Percentiles rank a stretch among this genome's conserved stretches.
These are phyloP conservation scores for Solanum ossicruentum DNA, from an alignment of 257 asterid species.

Conservation along the genomic window DNA sequence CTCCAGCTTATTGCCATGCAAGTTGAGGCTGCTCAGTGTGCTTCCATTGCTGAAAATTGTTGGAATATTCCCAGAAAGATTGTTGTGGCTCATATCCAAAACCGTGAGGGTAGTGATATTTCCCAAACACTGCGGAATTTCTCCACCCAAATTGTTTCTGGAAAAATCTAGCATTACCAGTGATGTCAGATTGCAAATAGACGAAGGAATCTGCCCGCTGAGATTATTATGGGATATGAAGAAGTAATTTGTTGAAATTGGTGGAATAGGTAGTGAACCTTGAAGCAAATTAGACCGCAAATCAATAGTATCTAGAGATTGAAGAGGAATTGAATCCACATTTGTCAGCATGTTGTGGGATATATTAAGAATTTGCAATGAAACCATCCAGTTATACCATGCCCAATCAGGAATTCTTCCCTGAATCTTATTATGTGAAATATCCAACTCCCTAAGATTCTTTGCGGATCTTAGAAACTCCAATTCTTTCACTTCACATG, in stretches of 20 bases:
- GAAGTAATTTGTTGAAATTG: background rate
- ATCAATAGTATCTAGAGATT: background rate
- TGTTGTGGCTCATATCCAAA: background rate
- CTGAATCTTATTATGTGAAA: background rate
- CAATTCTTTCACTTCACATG: background rate
- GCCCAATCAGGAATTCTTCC: background rate
- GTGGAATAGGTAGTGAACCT: background rate
- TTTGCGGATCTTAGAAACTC: background rate
- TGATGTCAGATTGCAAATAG: background rate
- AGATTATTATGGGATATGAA: background rate
- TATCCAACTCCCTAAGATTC: fast-evolving
- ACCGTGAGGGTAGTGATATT: background rate
- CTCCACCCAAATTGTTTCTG: background rate
- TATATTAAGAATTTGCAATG: fast-evolving
- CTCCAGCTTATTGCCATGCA: constrained; percentile 1
- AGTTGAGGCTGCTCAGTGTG: background rate
- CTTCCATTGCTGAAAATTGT: background rate
- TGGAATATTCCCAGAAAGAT: background rate
- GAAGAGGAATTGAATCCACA: background rate
- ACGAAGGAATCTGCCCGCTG: background rate
- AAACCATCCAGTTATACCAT: background rate
- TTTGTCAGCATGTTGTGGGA: background rate
- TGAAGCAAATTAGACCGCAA: background rate
- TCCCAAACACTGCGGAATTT: background rate
- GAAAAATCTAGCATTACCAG: background rate